These are phyloP conservation scores for Mycena citricolor DNA, from an alignment of 1,284 basidiomycete species.

Conservation along the genomic window DNA sequence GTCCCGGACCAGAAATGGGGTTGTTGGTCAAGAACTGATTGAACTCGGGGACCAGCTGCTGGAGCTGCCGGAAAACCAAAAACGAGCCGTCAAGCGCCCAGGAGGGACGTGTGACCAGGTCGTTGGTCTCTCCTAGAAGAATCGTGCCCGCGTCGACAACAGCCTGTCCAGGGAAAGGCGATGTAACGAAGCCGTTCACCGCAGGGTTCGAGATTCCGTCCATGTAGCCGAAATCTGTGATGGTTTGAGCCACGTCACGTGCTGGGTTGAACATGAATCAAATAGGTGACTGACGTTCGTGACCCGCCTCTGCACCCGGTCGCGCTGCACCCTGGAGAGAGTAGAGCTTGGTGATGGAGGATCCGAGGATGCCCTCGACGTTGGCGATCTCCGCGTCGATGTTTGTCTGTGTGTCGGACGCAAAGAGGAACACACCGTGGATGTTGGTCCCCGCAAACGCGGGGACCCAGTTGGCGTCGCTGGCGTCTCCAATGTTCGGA, in stretches of 20 bases:
- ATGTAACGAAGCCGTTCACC: conserved; percentile 36
- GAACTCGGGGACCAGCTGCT: conserved; percentile 57
- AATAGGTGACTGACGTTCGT: conserved; percentile 29
- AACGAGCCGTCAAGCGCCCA: conserved; percentile 56
- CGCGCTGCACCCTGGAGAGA: conserved; percentile 32
- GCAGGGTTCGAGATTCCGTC: conserved; percentile 33
- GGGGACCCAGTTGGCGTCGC: conserved; percentile 32
- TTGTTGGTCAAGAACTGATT: conserved; percentile 46
- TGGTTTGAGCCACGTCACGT: neutral
- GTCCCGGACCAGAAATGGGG: conserved; percentile 36
- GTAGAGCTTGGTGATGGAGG: conserved; percentile 31
- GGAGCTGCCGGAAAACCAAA: conserved; percentile 52
- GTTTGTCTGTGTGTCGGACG: conserved; percentile 29
- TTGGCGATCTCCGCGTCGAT: conserved; percentile 8
- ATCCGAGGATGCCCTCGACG: conserved; percentile 10
- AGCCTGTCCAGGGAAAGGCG: conserved; percentile 38
- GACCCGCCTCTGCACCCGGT: conserved; percentile 33
- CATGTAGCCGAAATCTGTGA: conserved; percentile 30
- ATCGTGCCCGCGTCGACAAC: conserved; percentile 38
- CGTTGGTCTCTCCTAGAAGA: conserved; percentile 39
- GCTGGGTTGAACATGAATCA: too few relatives aligned
- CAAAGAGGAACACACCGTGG: conserved; percentile 37
- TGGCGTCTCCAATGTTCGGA: conserved; percentile 29
- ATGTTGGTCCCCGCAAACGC: conserved; percentile 32
- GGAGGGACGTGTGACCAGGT: conserved; percentile 35